Evolutionary conservation across 371 early-diverging fungal species (phyloP), one percentile per base, ranked within the genome.

Genomic region (Syncephalis plumigaleata): DNA sequence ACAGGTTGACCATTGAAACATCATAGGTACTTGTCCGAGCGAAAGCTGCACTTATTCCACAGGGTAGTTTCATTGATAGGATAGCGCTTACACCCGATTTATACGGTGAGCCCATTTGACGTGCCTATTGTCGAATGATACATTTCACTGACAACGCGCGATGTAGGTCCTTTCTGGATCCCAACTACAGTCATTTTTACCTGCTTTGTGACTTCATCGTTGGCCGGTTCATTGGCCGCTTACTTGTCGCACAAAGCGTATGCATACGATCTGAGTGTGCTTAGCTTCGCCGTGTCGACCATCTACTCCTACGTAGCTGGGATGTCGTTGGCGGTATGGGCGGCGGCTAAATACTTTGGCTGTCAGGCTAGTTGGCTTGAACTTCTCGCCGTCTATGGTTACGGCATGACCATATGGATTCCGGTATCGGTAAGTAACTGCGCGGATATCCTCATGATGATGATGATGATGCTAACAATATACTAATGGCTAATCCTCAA

Each of bases 81-180:
- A 60, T 65, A 54, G 56, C 53, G 2, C 48, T 54, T 16, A 57
- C 51, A 31, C 64, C 66, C 1, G 88, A 88, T 51, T 64, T 88
- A 25, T 88, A 81, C 66, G 81, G 78, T 77, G 61, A n/a, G 50
- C n/a, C 15, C 23, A 16, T 45, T 45, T 25, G 17, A 24, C n/a
- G n/a, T n/a, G n/a, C n/a, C 3, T 25, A 26, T 9, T 4, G 18
- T 5, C 9, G 24, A 24, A 24, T n/a, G 7, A 25, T n/a, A 26
- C n/a, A n/a, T 3, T 3, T n/a, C 39, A 25, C 11, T 48, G 31
- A 22, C 2, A 39, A 22, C 36, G 17, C n/a, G n/a, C n/a, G n/a
- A n/a, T n/a, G 27, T 25, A 75, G 86, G 88, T 2, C 94, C 96
- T 0, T 91, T 94, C 61, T 95, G 96, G 96, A 81, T 95, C 42